Evolutionary conservation across 139 green algal genomes (phyloP), one percentile per base, ranked within the genome.

Genomic region (Pycnococcus provasolii): DNA sequence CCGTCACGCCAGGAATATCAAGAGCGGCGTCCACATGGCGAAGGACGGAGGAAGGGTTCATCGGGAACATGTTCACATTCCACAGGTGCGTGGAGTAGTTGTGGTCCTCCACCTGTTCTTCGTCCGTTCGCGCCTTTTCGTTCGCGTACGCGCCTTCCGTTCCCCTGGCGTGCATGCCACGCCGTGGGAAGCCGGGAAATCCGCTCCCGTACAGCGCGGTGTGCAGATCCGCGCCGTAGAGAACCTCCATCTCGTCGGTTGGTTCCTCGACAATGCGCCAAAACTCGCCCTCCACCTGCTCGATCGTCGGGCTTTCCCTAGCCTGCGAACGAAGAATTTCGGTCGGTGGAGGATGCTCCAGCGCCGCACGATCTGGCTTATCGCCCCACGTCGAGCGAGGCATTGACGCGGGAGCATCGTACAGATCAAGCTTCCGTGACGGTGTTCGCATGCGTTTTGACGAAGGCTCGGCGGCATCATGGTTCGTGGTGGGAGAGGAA

Each of bases 241-340:
- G 54, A 57, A 94, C 86, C 53, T 95, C 87, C 54, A 94, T 78
- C 3, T 73, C 64, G 50, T 93, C 85, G 41, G 87, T 76, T 1
- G 75, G 80, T 6, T 72, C 64, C 78, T 96, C 90, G 53, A 96
- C 88, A 15, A 96, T 84, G 5, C 82, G 51, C 91, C 91, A 97
- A 65, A 95, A 97, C 68, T 90, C 87, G 4, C 75, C 77, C 79
- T 96, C 91, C 2, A 91, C 46, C 42, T 89, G 76, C 5, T 45
- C 11, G 1, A 72, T 44, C 1, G 53, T 26, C 26, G 26, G 26
- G 26, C 26, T 26, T 26, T 26, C 26, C 26, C 26, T 26, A 26
- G 26, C 26, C 26, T 26, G 26, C 26, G 26, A 26, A 26, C 26
- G 26, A 26, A 26, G 26, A 26, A 26, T 26, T 26, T 26, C 26